Base-by-base conservation (phyloP, 495 filamentous ascomycete genomes). In the Xylaria flabelliformis region DNA sequence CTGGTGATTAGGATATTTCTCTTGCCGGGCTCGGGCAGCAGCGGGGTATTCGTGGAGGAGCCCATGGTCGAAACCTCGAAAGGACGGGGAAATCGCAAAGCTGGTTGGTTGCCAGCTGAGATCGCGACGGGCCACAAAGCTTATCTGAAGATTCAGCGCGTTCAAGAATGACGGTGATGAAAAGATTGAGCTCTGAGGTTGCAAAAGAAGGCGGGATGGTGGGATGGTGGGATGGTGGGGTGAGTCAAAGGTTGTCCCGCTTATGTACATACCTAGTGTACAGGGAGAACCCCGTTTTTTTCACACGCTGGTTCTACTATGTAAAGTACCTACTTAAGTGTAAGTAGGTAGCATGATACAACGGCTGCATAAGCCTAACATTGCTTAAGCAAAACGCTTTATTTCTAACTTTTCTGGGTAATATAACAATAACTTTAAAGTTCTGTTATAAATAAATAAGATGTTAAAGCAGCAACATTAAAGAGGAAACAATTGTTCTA, bases 21-120 rank as follows among this genome's bases (percentile, higher is more conserved):
- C 63, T 72, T 72, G 10, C 70, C 70, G 5, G 70, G 63, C 51
- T 72, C 70, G 32, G 70, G 70, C 24, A 72, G 41, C 24, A 72
- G 41, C 26, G 70, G 63, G 56, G 51, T 24, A 7, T 48, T 42
- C 6, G 69, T 34, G n/a, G 34, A 24, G 41, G 69, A 55, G 15
- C 29, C 69, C 69, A 71, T 71, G 34, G 39, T 50, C 41, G 39
- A 55, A 26, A 53, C 21, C n/a, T 59, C 53, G 39, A 19, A 12
- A 24, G 32, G 19, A 56, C 21, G 24, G 15, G 66, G 26, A 13
- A 9, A 39, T 58, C 39, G 53, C 66, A 41, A 59, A 26, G 39
- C 2, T 29, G 61, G 61, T 29, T 29, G 61, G 61, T 17, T 8
- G 61, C 36, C 8, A 6, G 24, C 24, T 26, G 13, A 17, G 59